Percentiles rank a stretch among this genome's conserved stretches.
Evolutionary conservation across 2,329 filamentous ascomycete genomes (phyloP).

Genomic region (Xylariomycetidae sp.): DNA sequence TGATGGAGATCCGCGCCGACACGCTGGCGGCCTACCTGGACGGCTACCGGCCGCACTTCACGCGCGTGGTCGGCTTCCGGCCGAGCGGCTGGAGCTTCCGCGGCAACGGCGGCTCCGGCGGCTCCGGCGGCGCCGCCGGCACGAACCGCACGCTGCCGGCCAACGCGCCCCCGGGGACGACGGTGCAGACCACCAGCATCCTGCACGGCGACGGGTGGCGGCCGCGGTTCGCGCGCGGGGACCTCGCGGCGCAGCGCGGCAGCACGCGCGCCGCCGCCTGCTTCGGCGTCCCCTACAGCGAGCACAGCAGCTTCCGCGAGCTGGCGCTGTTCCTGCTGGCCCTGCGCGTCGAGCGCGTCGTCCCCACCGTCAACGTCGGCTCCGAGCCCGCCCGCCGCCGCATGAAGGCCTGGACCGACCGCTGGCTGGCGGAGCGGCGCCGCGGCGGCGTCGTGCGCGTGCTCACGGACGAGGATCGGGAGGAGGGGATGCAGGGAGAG

Average conservation of each 20-base stretch:
- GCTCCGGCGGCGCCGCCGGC: constrained; percentile 14
- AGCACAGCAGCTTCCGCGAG: constrained; percentile 93
- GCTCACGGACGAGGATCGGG: constrained; percentile 34
- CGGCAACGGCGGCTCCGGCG: neutral
- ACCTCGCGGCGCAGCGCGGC: constrained; percentile 76
- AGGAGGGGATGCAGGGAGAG: constrained; percentile 17
- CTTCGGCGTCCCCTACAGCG: constrained; percentile 91
- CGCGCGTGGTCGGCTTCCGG: constrained; percentile 80
- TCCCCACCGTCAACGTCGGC: constrained; percentile 85
- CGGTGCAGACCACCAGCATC: constrained; percentile 43
- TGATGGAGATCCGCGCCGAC: constrained; percentile 89
- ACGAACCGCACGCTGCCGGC: constrained; percentile 44
- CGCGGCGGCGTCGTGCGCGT: constrained; percentile 47
- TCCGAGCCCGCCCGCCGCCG: constrained; percentile 49
- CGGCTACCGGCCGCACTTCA: constrained; percentile 73
- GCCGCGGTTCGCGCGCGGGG: constrained; percentile 61
- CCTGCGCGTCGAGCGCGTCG: constrained; percentile 78
- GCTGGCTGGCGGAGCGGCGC: constrained; percentile 54
- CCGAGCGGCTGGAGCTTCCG: constrained; percentile 94
- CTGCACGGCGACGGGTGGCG: constrained; percentile 65
- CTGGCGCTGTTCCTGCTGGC: constrained; percentile 89
- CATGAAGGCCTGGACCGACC: constrained; percentile 61
- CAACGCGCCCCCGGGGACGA: constrained; percentile 42
- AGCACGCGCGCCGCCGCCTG: constrained; percentile 78
- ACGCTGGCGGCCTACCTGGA: constrained; percentile 86